Evolutionary conservation across 805 yeast species (phyloP), one percentile per base, ranked within the genome.

Genomic region (Brettanomyces nanus): DNA sequence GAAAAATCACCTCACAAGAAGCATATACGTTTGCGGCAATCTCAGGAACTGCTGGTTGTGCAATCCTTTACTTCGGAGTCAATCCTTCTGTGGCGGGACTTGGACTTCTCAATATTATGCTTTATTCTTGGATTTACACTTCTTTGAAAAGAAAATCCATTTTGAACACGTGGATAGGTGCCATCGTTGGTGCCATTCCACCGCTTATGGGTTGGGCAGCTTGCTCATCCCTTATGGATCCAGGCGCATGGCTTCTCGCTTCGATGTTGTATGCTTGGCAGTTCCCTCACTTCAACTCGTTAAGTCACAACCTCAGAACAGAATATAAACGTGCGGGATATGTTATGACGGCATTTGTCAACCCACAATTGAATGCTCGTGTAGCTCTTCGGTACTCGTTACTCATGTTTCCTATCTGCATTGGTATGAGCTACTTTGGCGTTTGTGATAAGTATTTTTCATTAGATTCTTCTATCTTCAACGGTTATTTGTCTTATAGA

Each of bases 171-270:
- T 92, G 98, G 98, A 92, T 92, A 3, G 98, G 98, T 15, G 98
- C 98, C 0, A 58, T 92, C n/a, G 98, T 92, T 4, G 98, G 98
- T 4, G 98, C 97, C 0, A 84, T 92, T 33, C 98, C 98, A 0
- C 98, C 98, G 17, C 69, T 92, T 36, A 92, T 92, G 98, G 98
- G 98, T 2, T 92, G 98, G 98, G 96, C 95, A 2, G 86, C 90
- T 0, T 83, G 95, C 10, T 76, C 85, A 3, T 74, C 87, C 1
- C 61, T 89, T 27, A 47, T 71, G 3, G 85, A 86, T 45, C 96
- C 97, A 0, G 97, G 92, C 6, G 94, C 95, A 3, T 90, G 97
- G 97, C 77, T 89, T 53, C 65, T 92, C 19, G 97, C 97, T 1
- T 85, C 82, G 0, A 63, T 92, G 37, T 63, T 92, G 28, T 92